These are phyloP conservation scores for Gentiana dahurica DNA, from an alignment of 257 asterid species.

Conservation along the genomic window DNA sequence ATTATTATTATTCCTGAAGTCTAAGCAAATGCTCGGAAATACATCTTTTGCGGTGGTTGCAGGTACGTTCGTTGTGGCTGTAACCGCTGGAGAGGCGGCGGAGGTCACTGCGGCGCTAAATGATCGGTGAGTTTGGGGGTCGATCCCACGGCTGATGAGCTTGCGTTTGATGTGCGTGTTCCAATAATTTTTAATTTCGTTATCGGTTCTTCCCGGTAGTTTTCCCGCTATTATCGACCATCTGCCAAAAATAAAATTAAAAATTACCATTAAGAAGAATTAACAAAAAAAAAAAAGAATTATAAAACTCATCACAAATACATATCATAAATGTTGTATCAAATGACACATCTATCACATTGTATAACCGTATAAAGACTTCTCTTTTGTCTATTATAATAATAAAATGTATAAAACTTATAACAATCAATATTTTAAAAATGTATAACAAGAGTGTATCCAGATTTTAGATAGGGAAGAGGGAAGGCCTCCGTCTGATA, in stretches of 20 bases:
- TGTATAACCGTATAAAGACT: no score
- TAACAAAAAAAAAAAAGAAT: no score
- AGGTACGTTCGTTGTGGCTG: conserved; percentile 2
- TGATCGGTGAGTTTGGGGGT: conserved; percentile 79
- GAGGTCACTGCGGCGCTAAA: conserved; percentile 23
- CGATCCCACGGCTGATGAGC: conserved; percentile 68
- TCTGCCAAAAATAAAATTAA: conserved; percentile 20
- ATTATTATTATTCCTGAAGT: conserved; percentile 22
- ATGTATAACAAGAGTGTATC: no score
- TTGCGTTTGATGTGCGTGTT: conserved; percentile 86
- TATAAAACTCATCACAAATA: no score
- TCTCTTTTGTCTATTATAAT: no score
- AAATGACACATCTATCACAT: no score
- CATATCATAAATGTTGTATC: no score
- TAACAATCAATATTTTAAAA: no score
- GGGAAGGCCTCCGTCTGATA: no score
- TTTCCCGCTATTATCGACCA: conserved; percentile 93
- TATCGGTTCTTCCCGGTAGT: conserved; percentile 80
- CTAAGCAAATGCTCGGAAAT: conserved; percentile 23
- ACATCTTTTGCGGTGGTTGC: background rate
- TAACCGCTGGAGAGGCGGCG: conserved; percentile 11
- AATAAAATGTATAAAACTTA: no score
- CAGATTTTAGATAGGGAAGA: no score
- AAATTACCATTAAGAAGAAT: no score
- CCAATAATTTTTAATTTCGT: conserved; percentile 90